Conservation (phyloP, 139 green algal species). For the Coelastrella sp. region DNA sequence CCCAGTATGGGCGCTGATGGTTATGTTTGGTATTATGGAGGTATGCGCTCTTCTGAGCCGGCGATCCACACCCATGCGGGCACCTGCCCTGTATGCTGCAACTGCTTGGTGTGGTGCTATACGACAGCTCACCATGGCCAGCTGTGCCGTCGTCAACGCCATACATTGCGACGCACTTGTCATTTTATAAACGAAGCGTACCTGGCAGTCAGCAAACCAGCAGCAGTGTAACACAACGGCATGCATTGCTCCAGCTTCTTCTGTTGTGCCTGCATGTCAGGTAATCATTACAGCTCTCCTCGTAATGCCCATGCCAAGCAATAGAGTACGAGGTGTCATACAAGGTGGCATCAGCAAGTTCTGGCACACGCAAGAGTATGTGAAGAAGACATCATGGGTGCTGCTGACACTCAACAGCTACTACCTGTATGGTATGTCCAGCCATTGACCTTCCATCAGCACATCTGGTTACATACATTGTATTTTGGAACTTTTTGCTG, state of each 20-base stretch:
- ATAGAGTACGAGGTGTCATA: conserved; percentile 5
- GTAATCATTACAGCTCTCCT: conserved; percentile 22
- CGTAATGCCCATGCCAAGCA: conserved; percentile 46
- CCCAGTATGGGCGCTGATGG: conserved; percentile 35
- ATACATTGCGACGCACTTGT: too few species aligned
- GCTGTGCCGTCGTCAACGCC: too few species aligned
- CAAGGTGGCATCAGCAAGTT: conserved; percentile 35
- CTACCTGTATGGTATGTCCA: conserved; percentile 37
- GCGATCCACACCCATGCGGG: too few species aligned
- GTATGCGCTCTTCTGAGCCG: neutral
- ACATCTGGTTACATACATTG: neutral
- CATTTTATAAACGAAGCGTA: too few species aligned
- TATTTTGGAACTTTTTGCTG: neutral
- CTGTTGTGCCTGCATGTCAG: neutral
- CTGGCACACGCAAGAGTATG: conserved; percentile 43
- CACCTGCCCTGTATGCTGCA: too few species aligned
- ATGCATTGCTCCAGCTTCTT: neutral
- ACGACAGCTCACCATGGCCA: too few species aligned
- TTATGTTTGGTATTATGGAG: conserved; percentile 29
- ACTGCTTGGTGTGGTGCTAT: too few species aligned
- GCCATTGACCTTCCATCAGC: neutral
- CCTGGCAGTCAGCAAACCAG: too few species aligned
- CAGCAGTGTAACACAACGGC: too few species aligned
- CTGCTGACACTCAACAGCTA: conserved; percentile 46
- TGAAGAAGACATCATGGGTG: conserved; percentile 39